phyloP scores from a whole-genome alignment of 495 filamentous ascomycete genomes.

The Xylaria venustula region DNA sequence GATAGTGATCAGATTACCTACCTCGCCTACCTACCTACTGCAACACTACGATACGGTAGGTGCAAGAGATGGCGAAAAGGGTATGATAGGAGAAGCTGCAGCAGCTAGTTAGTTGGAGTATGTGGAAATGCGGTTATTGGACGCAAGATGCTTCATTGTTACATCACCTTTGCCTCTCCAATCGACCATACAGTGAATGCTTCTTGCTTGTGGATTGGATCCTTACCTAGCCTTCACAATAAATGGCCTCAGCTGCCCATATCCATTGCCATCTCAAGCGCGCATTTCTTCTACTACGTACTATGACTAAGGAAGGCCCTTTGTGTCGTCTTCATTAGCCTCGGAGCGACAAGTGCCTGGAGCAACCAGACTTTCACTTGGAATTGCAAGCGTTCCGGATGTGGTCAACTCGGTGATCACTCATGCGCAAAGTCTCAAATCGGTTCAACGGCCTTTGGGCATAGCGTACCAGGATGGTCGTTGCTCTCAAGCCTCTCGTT shows the following conservation, averaged over 20 bases:
- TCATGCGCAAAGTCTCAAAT: background rate
- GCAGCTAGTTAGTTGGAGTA: background rate
- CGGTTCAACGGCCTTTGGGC: background rate
- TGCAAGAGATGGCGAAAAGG: slow-evolving; percentile 10
- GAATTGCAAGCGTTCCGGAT: too few species aligned
- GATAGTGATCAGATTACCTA: too few species aligned
- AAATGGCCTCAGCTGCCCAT: slow-evolving; percentile 9
- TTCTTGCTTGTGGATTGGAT: too few species aligned
- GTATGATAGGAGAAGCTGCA: background rate
- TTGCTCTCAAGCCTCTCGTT: too few species aligned
- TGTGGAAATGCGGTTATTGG: background rate
- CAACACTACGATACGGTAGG: too few species aligned
- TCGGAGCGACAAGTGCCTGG: background rate
- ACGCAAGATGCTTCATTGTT: background rate
- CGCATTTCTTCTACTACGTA: background rate
- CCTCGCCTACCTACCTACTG: too few species aligned
- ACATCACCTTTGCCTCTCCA: slow-evolving; percentile 1
- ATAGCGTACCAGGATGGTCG: too few species aligned
- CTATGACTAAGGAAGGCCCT: background rate
- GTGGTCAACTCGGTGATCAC: background rate
- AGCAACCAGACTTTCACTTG: background rate
- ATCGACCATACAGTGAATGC: slow-evolving; percentile 1
- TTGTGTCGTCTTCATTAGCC: background rate
- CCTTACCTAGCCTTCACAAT: slow-evolving; percentile 1
- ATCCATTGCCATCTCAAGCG: background rate